These are phyloP conservation scores for Amaranthus tricolor DNA, from an alignment of 179 eudicot species.

Conservation along the genomic window DNA sequence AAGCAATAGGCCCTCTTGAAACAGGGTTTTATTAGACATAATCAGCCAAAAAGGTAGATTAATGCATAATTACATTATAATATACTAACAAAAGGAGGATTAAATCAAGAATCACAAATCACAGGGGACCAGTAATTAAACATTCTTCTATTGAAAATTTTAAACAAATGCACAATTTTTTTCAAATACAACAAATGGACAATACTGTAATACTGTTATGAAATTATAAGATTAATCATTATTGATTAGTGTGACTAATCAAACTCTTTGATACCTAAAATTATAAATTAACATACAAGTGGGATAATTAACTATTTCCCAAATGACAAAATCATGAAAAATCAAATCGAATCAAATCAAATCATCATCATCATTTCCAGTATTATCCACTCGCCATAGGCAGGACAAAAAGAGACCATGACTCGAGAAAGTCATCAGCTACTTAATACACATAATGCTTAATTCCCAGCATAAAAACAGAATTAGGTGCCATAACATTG, in stretches of 20 bases:
- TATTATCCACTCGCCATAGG: too few relatives aligned
- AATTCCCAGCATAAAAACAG: constrained; percentile 10
- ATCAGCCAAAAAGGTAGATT: not conserved
- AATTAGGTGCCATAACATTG: constrained; percentile 29
- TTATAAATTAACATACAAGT: constrained; percentile 20
- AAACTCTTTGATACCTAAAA: not conserved
- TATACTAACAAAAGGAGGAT: not conserved
- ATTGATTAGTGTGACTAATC: constrained; percentile 10
- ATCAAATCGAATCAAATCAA: constrained; percentile 5
- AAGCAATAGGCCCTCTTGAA: not conserved
- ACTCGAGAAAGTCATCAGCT: too few relatives aligned
- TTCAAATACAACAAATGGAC: not conserved
- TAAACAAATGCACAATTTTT: not conserved
- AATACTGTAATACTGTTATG: not conserved
- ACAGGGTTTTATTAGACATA: not conserved
- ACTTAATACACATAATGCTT: not conserved
- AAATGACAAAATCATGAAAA: constrained; percentile 19
- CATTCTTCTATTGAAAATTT: not conserved
- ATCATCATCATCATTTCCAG: too few relatives aligned
- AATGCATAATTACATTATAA: not conserved
- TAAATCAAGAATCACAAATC: not conserved
- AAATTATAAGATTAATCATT: not conserved
- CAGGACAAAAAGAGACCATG: too few relatives aligned
- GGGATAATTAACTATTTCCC: constrained; percentile 5
- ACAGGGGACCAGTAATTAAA: constrained; percentile 7